A percentile compares a stretch with the other conserved stretches of the same genome.
Conservation (phyloP, 75 land plant genomes). For the Pseudotsuga menziesii region DNA sequence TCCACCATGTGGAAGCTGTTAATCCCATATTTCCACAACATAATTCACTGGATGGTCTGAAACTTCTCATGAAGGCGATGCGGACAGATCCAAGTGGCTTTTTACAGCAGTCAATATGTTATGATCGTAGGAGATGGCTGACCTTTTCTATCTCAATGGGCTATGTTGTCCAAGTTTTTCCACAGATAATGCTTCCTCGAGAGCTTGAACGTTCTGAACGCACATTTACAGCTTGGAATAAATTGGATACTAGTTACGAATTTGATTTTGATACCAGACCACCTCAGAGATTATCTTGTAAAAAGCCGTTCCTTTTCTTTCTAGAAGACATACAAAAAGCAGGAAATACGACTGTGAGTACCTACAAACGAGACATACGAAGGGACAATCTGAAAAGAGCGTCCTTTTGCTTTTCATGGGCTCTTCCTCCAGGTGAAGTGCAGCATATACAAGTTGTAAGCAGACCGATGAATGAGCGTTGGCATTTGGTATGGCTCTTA, state of each 20-base stretch:
- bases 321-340: slow-evolving; percentile 30
- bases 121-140: slow-evolving; percentile 22
- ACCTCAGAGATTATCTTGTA: slow-evolving; percentile 34
- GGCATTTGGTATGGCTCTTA: slow-evolving; percentile 51
- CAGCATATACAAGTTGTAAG: slow-evolving; percentile 30
- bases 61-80: slow-evolving; percentile 53
- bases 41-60: slow-evolving; percentile 43
- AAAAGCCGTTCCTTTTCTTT: slow-evolving; percentile 51
- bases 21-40: slow-evolving; percentile 58
- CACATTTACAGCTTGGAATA: slow-evolving; percentile 60
- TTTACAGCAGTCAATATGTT: slow-evolving; percentile 56
- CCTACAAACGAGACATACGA: slow-evolving; percentile 24
- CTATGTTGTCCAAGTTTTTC: slow-evolving; percentile 73
- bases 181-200: slow-evolving; percentile 38
- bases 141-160: slow-evolving; percentile 64
- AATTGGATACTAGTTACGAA: slow-evolving; percentile 22
- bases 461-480: slow-evolving; percentile 28
- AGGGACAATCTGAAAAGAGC: slow-evolving; percentile 34
- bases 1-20: slow-evolving; percentile 70
- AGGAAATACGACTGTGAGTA: slow-evolving; percentile 26
- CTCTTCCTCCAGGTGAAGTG: slow-evolving; percentile 26
- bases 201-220: slow-evolving; percentile 53
- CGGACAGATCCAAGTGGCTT: slow-evolving; percentile 42
- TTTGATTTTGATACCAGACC: slow-evolving; percentile 65
- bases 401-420: slow-evolving; percentile 44